Evolutionary conservation across 768 basidiomycete species (phyloP).

Genomic region (Mycena vitilis): DNA sequence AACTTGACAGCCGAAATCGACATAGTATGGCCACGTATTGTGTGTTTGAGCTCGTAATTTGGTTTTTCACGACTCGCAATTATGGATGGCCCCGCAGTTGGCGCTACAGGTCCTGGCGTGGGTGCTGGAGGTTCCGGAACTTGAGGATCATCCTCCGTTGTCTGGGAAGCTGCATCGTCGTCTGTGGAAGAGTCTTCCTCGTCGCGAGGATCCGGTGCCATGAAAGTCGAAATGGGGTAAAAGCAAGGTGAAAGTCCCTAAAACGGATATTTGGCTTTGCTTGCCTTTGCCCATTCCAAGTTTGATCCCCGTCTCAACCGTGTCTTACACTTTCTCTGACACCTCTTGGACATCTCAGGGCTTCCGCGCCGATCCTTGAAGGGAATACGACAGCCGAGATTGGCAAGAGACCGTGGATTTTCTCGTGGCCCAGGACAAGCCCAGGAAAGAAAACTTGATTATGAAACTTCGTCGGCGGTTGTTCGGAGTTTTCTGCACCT

Average conservation of each 20-base stretch:
- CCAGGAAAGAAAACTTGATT: too few relatives aligned
- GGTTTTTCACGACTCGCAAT: constrained; percentile 60
- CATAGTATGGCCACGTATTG: constrained; percentile 80
- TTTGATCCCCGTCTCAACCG: too few relatives aligned
- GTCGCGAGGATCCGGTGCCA: constrained; percentile 53
- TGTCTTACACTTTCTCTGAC: too few relatives aligned
- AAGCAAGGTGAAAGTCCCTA: constrained; percentile 1
- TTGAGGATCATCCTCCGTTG: constrained; percentile 87
- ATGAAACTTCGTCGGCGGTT: too few relatives aligned
- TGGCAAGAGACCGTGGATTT: too few relatives aligned
- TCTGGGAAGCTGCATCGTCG: constrained; percentile 80
- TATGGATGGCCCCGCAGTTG: constrained; percentile 43
- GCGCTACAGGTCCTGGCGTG: constrained; percentile 48
- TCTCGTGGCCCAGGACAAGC: too few relatives aligned
- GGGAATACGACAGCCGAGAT: too few relatives aligned
- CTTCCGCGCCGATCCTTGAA: not conserved
- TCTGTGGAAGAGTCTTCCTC: constrained; percentile 67
- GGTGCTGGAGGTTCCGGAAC: constrained; percentile 70
- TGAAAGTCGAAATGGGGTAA: not conserved
- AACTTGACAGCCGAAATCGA: constrained; percentile 93
- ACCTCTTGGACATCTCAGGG: too few relatives aligned
- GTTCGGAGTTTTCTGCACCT: too few relatives aligned
- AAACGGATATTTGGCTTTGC: not conserved
- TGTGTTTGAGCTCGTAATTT: constrained; percentile 76
- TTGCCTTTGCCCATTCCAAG: too few relatives aligned